Percentiles rank a stretch among this genome's conserved stretches.
These are phyloP conservation scores for Paraphysoderma sedebokerense DNA, from an alignment of 371 early-diverging fungal genomes.

Conservation along the genomic window DNA sequence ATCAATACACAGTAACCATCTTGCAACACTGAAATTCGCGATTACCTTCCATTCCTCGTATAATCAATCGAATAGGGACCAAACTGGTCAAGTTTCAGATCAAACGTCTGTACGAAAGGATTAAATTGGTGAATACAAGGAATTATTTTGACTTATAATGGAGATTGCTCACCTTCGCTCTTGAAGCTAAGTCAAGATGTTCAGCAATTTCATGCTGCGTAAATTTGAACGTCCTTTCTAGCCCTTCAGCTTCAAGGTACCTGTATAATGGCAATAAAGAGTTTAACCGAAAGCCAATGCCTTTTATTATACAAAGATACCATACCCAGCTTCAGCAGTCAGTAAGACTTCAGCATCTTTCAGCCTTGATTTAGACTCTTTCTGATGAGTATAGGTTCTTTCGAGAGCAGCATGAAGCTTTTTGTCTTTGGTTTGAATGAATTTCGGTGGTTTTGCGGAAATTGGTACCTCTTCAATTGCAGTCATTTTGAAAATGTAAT, in stretches of 20 bases:
- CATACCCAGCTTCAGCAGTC: slow-evolving; percentile 6
- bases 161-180: slow-evolving; percentile 38
- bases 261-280: no score
- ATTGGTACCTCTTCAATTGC: no score
- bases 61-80: slow-evolving; percentile 83
- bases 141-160: no score
- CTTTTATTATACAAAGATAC: no score
- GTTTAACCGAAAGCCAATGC: no score
- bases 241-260: slow-evolving; percentile 65
- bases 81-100: slow-evolving; percentile 60
- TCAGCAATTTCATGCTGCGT: slow-evolving; percentile 57
- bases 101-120: slow-evolving; percentile 56
- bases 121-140: neutral
- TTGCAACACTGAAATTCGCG: neutral
- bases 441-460: neutral
- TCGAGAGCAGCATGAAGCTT: slow-evolving; percentile 15
- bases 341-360: neutral
- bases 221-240: slow-evolving; percentile 76
- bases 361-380: neutral
- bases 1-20: neutral
- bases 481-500: no score
- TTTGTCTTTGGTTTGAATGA: slow-evolving; percentile 12
- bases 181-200: slow-evolving; percentile 60
- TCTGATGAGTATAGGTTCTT: slow-evolving; percentile 7
- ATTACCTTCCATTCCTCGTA: slow-evolving; percentile 66